Conservation (phyloP, 306 rosid genomes). For the Lagenaria siceraria region DNA sequence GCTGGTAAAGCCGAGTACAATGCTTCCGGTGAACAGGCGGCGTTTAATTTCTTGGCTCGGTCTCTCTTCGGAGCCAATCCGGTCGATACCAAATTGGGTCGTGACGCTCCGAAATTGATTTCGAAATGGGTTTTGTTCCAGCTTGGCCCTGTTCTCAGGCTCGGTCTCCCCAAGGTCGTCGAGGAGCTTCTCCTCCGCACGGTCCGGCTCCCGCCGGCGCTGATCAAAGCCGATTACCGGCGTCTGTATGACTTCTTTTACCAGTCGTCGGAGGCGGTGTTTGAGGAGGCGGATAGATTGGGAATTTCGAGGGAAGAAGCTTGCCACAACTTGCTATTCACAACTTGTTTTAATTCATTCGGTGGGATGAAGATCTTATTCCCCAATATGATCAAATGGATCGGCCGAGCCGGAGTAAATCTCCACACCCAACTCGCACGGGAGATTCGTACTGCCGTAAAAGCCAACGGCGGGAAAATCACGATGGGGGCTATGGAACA, state of each 20-base stretch:
- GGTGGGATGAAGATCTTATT: conserved; percentile 71
- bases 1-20: conserved; percentile 43
- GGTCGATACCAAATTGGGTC: conserved; percentile 32
- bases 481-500: conserved; percentile 60
- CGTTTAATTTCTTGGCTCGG: conserved; percentile 57
- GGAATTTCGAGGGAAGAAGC: conserved; percentile 78
- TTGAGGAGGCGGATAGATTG: conserved; percentile 58
- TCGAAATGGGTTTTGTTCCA: conserved; percentile 59
- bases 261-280: conserved; percentile 28
- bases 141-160: conserved; percentile 33
- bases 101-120: conserved; percentile 47
- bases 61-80: conserved; percentile 39
- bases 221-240: conserved; percentile 49
- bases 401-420: conserved; percentile 47
- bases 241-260: conserved; percentile 66
- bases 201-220: conserved; percentile 41
- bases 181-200: conserved; percentile 52
- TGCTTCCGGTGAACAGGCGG: conserved; percentile 50
- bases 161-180: conserved; percentile 56
- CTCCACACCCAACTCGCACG: conserved; percentile 49
- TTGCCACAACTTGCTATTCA: conserved; percentile 67
- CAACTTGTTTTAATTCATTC: conserved; percentile 75
- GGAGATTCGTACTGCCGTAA: conserved; percentile 51
- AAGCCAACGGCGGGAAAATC: conserved; percentile 44
- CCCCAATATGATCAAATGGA: conserved; percentile 47